Percentiles rank a stretch among this genome's conserved stretches.
Conservation (phyloP, 2,329 filamentous ascomycete genomes). For the Pseudogymnoascus sp. region DNA sequence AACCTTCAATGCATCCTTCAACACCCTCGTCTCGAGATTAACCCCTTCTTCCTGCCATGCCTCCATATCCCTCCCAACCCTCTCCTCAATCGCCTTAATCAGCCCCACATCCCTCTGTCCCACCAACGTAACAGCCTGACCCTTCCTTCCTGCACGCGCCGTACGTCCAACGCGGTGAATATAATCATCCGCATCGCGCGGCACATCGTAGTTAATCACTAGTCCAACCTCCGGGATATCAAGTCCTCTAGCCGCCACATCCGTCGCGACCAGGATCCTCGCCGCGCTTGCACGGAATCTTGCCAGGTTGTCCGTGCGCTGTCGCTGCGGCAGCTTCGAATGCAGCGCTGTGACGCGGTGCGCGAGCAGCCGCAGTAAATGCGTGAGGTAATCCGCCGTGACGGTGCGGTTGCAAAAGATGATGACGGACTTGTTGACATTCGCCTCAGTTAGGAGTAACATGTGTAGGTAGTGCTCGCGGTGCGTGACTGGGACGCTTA, state of each 20-base stretch:
- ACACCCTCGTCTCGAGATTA: constrained; percentile 83
- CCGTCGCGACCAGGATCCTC: constrained; percentile 85
- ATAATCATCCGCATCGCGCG: constrained; percentile 93
- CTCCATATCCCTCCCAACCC: constrained; percentile 73
- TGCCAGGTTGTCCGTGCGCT: constrained; percentile 79
- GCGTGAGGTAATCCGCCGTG: constrained; percentile 83
- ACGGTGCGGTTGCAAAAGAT: constrained; percentile 90
- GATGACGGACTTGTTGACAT: constrained; percentile 70
- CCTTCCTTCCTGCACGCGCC: constrained; percentile 77
- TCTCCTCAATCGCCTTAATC: constrained; percentile 79
- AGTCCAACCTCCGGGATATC: constrained; percentile 89
- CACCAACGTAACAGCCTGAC: constrained; percentile 79
- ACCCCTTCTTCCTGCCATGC: constrained; percentile 86
- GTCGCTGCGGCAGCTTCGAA: constrained; percentile 74
- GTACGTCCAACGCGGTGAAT: constrained; percentile 95
- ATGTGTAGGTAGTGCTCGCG: constrained; percentile 92
- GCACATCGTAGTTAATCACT: constrained; percentile 93
- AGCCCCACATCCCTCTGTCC: constrained; percentile 89
- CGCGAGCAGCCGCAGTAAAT: constrained; percentile 74
- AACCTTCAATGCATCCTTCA: constrained; percentile 76
- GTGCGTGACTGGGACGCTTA: constrained; percentile 84
- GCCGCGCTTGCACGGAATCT: constrained; percentile 87
- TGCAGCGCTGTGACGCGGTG: constrained; percentile 91
- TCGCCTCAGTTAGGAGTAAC: constrained; percentile 71
- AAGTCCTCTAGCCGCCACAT: constrained; percentile 87